Evolutionary conservation across 108 stramenopile species (phyloP).

Genomic region (Cylindrotheca fusiformis): DNA sequence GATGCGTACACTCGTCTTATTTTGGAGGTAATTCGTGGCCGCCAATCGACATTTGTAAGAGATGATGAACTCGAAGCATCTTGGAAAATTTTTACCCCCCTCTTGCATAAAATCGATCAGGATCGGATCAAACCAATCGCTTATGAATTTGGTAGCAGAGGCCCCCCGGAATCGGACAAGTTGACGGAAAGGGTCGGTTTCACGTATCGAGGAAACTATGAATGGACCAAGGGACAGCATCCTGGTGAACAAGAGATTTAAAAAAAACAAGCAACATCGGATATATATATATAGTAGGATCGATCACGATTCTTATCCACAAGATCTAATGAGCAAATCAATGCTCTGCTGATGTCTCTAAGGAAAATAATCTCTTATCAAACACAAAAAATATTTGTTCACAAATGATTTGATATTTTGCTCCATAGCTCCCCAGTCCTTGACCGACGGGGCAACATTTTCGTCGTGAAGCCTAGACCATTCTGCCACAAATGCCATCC

Average conservation of each 20-base stretch:
- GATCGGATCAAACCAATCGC: constrained; percentile 66
- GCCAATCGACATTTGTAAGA: constrained; percentile 91
- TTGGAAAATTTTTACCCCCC: constrained; percentile 96
- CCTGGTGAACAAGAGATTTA: constrained; percentile 5
- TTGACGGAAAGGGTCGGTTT: constrained; percentile 27
- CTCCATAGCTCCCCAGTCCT: too few species aligned
- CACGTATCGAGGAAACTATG: constrained; percentile 3
- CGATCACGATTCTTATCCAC: too few species aligned
- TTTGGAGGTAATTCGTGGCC: constrained; percentile 92
- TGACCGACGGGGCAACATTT: constrained; percentile 19
- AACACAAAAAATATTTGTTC: too few species aligned
- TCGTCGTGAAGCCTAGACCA: constrained; percentile 43
- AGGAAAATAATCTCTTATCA: too few species aligned
- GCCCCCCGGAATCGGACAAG: constrained; percentile 80
- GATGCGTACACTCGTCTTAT: constrained; percentile 98
- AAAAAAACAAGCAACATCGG: too few species aligned
- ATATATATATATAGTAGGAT: too few species aligned
- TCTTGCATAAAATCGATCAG: constrained; percentile 86
- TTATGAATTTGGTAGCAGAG: constrained; percentile 85
- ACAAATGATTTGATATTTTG: too few species aligned
- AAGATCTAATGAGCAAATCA: too few species aligned
- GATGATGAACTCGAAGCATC: constrained; percentile 92
- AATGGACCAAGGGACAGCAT: neutral
- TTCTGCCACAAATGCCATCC: constrained; percentile 30
- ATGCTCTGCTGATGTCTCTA: too few species aligned